Percentiles rank a stretch among this genome's conserved stretches.
Evolutionary conservation across 1,139 yeast genomes (phyloP).

Genomic region (Geotrichum siamense): DNA sequence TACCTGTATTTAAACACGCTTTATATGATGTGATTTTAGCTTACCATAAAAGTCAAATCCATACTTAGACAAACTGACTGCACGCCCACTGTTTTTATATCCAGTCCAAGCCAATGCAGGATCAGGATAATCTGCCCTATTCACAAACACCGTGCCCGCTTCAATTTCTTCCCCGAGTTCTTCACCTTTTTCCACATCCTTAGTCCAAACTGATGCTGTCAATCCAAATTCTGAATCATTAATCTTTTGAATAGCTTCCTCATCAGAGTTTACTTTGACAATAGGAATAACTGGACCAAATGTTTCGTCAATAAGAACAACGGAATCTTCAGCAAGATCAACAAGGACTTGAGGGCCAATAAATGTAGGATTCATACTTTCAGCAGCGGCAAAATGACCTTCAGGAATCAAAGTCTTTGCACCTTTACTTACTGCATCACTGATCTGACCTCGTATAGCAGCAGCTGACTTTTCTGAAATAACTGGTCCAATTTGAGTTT

Average conservation of each 20-base stretch:
- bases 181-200: constrained; percentile 44
- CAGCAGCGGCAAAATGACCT: constrained; percentile 39
- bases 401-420: constrained; percentile 70
- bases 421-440: constrained; percentile 59
- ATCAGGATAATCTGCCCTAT: constrained; percentile 79
- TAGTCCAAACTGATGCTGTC: constrained; percentile 52
- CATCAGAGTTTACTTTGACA: constrained; percentile 36
- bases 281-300: constrained; percentile 48
- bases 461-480: constrained; percentile 66
- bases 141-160: constrained; percentile 83
- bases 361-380: constrained; percentile 55
- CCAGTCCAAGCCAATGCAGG: constrained; percentile 79
- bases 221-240: constrained; percentile 42
- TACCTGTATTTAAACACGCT: constrained; percentile 18
- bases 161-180: constrained; percentile 60
- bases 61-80: constrained; percentile 37
- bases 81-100: constrained; percentile 74
- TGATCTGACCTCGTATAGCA: constrained; percentile 61
- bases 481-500: constrained; percentile 70
- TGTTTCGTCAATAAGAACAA: constrained; percentile 68
- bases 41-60: constrained; percentile 34
- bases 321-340: constrained; percentile 60
- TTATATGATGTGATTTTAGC: constrained; percentile 36
- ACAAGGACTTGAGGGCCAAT: constrained; percentile 73
- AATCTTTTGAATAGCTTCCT: constrained; percentile 35